Base-by-base conservation (phyloP, 2,329 filamentous ascomycete species). In the Camillea tinctor region DNA sequence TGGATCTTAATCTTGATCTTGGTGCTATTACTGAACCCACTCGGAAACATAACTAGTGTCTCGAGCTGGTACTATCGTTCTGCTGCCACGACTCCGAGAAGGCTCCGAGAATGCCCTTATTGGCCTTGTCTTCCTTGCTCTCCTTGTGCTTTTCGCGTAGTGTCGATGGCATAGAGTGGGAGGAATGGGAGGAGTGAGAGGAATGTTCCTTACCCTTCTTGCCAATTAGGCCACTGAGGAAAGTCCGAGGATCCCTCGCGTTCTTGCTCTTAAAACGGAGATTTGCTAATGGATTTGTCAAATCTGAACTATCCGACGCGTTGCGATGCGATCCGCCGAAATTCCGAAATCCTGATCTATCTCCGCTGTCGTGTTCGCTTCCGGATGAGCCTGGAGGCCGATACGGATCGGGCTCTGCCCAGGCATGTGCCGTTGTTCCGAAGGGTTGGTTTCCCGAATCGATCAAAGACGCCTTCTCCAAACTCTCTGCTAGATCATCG, bases 371-470 rank as follows among this genome's bases (percentile, higher is more conserved):
- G 44, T 70, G 60, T 13, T 84, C 83, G 64, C 81, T 84, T 15
- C 81, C 81, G 1, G 83, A 82, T 15, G 81, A 84, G 1, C 81
- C 80, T 0, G 82, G 81, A 3, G 80, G 74, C 0, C 71, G 71
- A 23, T 70, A 73, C 8, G 66, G 60, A 55, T 77, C 73, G 52
- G 71, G 69, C 19, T 78, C 76, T 23, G 70, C 62, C 73, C 74
- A 77, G 19, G 71, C 64, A 68, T 56, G 59, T 67, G 66, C 71
- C 2, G 36, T 44, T 17, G 36, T 73, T n/a, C 72, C 75, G 54
- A 76, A 75, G 6, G 78, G 74, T 9, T 73, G 60, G 26, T 68
- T 75, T 56, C 74, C 65, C 24, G 73, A 72, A 56, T 80, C 78
- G 13, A 73, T 64, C 11, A 80, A 66, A 44, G 71, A 75, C 17